Conservation (phyloP, 768 basidiomycete species). For the Lentinula sp. region DNA sequence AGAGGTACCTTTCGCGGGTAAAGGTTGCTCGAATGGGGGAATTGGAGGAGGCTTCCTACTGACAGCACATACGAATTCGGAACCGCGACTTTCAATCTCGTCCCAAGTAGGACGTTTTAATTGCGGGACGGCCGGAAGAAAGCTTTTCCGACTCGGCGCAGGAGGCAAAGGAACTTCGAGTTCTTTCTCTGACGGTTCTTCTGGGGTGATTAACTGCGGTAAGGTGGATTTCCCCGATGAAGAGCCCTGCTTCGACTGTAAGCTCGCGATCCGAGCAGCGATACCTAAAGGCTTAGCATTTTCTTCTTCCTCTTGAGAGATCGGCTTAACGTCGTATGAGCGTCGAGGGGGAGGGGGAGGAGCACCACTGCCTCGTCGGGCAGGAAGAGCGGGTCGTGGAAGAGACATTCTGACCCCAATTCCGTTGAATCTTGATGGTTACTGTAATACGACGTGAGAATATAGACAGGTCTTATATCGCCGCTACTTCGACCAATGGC, state of each 20-base stretch:
- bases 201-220: background rate
- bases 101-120: conserved; percentile 2
- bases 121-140: background rate
- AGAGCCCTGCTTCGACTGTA: conserved; percentile 19
- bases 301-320: conserved; percentile 6
- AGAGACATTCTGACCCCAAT: background rate
- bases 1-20: conserved; percentile 1
- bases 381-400: background rate
- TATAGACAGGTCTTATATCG: background rate
- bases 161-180: conserved; percentile 9
- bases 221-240: background rate
- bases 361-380: conserved; percentile 4
- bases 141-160: background rate
- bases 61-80: conserved; percentile 15
- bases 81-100: conserved; percentile 5
- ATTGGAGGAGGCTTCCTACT: conserved; percentile 31
- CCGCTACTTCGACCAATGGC: background rate
- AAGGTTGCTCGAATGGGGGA: background rate
- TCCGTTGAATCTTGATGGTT: background rate
- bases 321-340: conserved; percentile 11
- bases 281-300: conserved; percentile 14
- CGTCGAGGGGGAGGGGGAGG: conserved; percentile 15
- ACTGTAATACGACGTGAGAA: background rate
- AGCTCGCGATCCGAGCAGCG: conserved; percentile 24
- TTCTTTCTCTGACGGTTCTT: background rate